Evolutionary conservation across 176 grass and related monocot species (phyloP).

Genomic region (Carex parvula): DNA sequence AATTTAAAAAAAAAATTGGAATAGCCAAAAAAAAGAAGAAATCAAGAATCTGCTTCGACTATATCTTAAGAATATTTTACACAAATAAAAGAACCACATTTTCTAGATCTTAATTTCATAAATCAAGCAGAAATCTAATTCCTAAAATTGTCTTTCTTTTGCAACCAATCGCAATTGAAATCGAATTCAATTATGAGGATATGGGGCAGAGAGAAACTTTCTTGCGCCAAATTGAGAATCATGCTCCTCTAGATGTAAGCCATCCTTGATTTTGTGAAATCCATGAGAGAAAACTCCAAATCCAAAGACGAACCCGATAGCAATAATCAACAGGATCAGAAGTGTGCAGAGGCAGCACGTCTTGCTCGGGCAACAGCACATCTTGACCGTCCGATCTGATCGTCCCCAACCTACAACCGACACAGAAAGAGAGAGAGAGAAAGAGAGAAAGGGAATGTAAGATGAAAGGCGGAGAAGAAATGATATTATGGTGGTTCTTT

Average conservation of each 20-base stretch:
- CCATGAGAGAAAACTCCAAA: constrained; percentile 74
- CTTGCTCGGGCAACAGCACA: constrained; percentile 88
- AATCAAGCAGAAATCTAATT: background rate
- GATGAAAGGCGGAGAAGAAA: background rate
- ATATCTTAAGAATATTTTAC: constrained; percentile 27
- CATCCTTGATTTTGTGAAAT: constrained; percentile 67
- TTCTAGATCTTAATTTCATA: background rate
- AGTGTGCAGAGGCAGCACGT: constrained; percentile 75
- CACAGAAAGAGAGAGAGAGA: background rate
- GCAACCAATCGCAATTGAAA: background rate
- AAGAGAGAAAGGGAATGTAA: background rate
- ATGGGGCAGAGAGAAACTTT: constrained; percentile 3
- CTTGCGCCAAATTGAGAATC: background rate
- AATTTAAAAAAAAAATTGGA: background rate
- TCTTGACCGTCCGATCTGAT: constrained; percentile 16
- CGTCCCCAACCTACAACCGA: background rate
- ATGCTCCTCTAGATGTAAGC: constrained; percentile 34
- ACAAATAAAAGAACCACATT: constrained; percentile 14
- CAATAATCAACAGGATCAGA: constrained; percentile 50
- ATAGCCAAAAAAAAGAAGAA: background rate
- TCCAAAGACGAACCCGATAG: constrained; percentile 70
- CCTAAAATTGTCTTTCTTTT: background rate
- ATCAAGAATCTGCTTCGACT: constrained; percentile 12
- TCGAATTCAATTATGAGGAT: constrained; percentile 1
- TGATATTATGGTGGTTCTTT: background rate